Conservation (phyloP, 306 rosid genomes). For the Corylus avellana region DNA sequence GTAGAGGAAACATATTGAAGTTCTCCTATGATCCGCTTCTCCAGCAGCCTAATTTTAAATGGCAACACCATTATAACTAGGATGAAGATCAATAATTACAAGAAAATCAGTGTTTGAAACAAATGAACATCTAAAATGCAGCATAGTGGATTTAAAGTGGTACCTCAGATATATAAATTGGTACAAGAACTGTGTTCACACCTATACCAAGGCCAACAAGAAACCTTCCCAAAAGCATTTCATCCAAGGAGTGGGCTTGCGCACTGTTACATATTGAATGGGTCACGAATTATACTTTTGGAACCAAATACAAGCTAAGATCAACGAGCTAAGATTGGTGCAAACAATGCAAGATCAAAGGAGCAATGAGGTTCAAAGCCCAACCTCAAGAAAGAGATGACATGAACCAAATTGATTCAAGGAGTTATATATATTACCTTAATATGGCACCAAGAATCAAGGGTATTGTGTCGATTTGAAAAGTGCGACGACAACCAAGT, state of each 20-base stretch:
- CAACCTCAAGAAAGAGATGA: not conserved
- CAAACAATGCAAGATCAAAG: slow-evolving; percentile 11
- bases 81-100: not conserved
- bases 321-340: slow-evolving; percentile 10
- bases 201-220: slow-evolving; percentile 97
- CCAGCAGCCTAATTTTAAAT: not conserved
- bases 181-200: slow-evolving; percentile 85
- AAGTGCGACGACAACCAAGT: slow-evolving; percentile 80
- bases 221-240: slow-evolving; percentile 82
- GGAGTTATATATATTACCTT: slow-evolving; percentile 45
- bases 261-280: slow-evolving; percentile 58
- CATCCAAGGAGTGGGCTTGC: slow-evolving; percentile 74
- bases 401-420: not conserved
- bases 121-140: not conserved
- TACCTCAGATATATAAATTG: slow-evolving; percentile 89
- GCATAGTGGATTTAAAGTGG: slow-evolving; percentile 12
- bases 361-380: slow-evolving; percentile 4
- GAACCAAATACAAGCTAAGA: slow-evolving; percentile 13
- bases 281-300: slow-evolving; percentile 9
- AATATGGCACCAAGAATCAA: slow-evolving; percentile 76
- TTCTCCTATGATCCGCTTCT: not conserved
- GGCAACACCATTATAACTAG: not conserved
- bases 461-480: slow-evolving; percentile 75
- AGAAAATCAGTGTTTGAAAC: not conserved
- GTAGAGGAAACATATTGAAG: not conserved